phyloP scores from a whole-genome alignment of 2,329 filamentous ascomycete genomes.

The Aspergillus glaucus region DNA sequence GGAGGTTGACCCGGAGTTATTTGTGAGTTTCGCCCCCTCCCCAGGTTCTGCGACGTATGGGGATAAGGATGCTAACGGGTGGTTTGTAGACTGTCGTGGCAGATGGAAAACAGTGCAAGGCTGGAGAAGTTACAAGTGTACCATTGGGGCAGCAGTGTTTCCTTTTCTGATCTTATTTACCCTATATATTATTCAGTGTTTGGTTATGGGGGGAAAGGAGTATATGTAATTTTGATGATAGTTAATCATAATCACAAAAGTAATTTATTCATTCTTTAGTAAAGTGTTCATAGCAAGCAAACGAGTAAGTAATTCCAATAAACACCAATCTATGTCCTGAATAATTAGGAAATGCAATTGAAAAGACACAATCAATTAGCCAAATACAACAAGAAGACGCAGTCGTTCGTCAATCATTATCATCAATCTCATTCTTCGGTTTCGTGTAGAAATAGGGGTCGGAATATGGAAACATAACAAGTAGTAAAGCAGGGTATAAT shows the following conservation, averaged over 20 bases:
- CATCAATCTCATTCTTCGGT: not conserved
- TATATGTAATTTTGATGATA: no score
- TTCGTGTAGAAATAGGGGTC: no score
- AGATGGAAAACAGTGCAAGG: conserved; percentile 63
- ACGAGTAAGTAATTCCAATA: no score
- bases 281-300: no score
- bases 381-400: not conserved
- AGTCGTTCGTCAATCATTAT: not conserved
- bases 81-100: conserved; percentile 60
- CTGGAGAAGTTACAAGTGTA: conserved; percentile 61
- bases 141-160: conserved; percentile 70
- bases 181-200: not conserved
- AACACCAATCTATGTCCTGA: no score
- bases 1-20: conserved; percentile 80
- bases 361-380: not conserved
- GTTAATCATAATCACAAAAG: no score
- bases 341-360: not conserved
- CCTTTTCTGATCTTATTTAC: conserved; percentile 52
- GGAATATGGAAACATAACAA: not conserved
- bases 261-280: no score
- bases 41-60: not conserved
- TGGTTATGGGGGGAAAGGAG: not conserved
- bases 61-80: not conserved
- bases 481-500: not conserved
- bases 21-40: conserved; percentile 42